These are phyloP conservation scores for Viridothelium virens DNA, from an alignment of 495 filamentous ascomycete species.

Conservation along the genomic window DNA sequence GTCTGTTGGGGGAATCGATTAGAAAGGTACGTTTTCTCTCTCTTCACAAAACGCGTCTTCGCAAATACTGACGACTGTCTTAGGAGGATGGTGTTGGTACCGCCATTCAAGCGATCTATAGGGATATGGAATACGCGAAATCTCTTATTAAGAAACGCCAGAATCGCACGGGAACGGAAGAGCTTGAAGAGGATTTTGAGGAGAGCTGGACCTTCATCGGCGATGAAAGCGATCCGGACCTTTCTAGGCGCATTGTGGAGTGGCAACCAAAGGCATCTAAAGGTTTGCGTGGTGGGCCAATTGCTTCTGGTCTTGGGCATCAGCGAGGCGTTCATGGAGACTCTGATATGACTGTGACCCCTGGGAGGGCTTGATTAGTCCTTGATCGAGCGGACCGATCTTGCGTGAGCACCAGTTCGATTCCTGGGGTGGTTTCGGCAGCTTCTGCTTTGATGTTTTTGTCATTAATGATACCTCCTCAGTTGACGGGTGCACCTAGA, in stretches of 20 bases:
- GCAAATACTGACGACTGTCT: constrained; percentile 17
- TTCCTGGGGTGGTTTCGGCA: not conserved
- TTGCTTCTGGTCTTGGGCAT: constrained; percentile 1
- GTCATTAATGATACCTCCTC: not conserved
- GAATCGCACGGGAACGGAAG: constrained; percentile 36
- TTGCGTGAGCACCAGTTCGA: not conserved
- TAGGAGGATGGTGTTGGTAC: constrained; percentile 83
- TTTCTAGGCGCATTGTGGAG: constrained; percentile 38
- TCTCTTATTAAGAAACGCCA: constrained; percentile 63
- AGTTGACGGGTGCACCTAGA: not conserved
- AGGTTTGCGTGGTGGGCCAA: constrained; percentile 7
- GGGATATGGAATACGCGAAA: constrained; percentile 93
- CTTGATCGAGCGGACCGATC: not conserved
- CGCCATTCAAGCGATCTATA: constrained; percentile 88
- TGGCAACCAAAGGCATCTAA: constrained; percentile 24
- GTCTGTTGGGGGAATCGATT: constrained; percentile 74
- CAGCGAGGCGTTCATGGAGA: constrained; percentile 10
- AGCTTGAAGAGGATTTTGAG: constrained; percentile 49
- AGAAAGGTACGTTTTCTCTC: constrained; percentile 52
- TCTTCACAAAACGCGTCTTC: constrained; percentile 12
- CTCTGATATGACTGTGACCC: not conserved
- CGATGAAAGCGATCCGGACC: constrained; percentile 54
- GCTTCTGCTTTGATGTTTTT: not conserved
- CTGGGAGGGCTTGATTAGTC: not conserved
- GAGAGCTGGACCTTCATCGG: constrained; percentile 71